Evolutionary conservation across 1,284 basidiomycete species (phyloP).

Genomic region (Singerocomus rubriflavus): DNA sequence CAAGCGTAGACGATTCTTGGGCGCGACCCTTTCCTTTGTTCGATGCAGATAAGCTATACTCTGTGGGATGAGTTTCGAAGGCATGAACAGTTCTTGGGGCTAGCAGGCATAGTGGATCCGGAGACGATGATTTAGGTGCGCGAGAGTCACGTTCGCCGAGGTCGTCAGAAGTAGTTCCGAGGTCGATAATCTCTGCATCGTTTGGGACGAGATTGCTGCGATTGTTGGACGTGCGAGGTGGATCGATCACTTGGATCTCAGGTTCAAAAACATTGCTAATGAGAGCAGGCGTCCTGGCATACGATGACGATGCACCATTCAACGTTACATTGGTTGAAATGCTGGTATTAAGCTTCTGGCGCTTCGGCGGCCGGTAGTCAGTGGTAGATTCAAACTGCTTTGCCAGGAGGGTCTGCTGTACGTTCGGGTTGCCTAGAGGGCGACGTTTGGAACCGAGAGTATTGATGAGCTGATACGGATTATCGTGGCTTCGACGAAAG

Average conservation of each 20-base stretch:
- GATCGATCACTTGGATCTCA: conserved; percentile 24
- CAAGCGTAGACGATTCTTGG: neutral
- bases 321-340: neutral
- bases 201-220: conserved; percentile 7
- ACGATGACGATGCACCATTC: conserved; percentile 7
- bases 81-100: conserved; percentile 1
- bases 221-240: neutral
- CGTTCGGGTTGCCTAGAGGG: conserved; percentile 27
- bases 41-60: neutral
- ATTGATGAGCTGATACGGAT: conserved; percentile 20
- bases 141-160: conserved; percentile 20
- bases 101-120: conserved; percentile 21
- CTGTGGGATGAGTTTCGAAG: conserved; percentile 24
- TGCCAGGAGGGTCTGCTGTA: conserved; percentile 22
- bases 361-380: conserved; percentile 20
- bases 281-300: neutral
- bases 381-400: neutral
- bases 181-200: conserved; percentile 20
- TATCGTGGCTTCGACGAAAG: conserved; percentile 12
- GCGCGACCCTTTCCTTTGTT: conserved; percentile 29
- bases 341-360: conserved; percentile 19
- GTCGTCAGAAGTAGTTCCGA: conserved; percentile 24
- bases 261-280: conserved; percentile 10
- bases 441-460: neutral
- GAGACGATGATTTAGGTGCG: conserved; percentile 17